Conservation (phyloP, 2,329 filamentous ascomycete species). For the Lecanoromycetidae sp. region DNA sequence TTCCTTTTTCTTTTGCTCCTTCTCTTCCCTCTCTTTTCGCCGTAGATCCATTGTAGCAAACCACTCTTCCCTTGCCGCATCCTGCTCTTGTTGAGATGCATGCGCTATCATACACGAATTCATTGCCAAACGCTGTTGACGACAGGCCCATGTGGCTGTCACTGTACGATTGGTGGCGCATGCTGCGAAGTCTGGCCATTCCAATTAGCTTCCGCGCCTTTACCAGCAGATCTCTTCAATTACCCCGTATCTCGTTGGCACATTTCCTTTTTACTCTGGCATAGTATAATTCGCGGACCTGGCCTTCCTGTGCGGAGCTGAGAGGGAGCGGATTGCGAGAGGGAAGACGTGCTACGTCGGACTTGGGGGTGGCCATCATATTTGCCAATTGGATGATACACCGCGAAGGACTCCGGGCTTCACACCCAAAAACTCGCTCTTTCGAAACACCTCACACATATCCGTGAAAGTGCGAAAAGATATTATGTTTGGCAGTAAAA, state of each 20-base stretch:
- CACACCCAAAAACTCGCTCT: not conserved
- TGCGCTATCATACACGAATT: slow-evolving; percentile 85
- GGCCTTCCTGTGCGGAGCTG: slow-evolving; percentile 66
- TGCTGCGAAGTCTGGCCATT: slow-evolving; percentile 64
- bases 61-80: slow-evolving; percentile 87
- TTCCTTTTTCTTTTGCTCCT: slow-evolving; percentile 29
- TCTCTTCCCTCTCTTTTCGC: slow-evolving; percentile 52
- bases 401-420: not conserved
- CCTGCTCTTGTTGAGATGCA: slow-evolving; percentile 73
- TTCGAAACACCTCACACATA: not conserved
- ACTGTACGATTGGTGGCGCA: slow-evolving; percentile 81
- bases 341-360: slow-evolving; percentile 6
- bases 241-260: slow-evolving; percentile 66
- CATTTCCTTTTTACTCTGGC: slow-evolving; percentile 66
- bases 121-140: slow-evolving; percentile 68
- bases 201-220: not conserved
- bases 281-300: slow-evolving; percentile 65
- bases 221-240: slow-evolving; percentile 13
- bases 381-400: slow-evolving; percentile 1
- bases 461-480: not conserved
- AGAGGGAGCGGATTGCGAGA: slow-evolving; percentile 67
- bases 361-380: slow-evolving; percentile 16
- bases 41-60: slow-evolving; percentile 66
- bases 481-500: not conserved
- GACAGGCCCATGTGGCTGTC: slow-evolving; percentile 77